Base-by-base conservation (phyloP, 169 alveolate genomes). In the Plasmodium vivax region DNA sequence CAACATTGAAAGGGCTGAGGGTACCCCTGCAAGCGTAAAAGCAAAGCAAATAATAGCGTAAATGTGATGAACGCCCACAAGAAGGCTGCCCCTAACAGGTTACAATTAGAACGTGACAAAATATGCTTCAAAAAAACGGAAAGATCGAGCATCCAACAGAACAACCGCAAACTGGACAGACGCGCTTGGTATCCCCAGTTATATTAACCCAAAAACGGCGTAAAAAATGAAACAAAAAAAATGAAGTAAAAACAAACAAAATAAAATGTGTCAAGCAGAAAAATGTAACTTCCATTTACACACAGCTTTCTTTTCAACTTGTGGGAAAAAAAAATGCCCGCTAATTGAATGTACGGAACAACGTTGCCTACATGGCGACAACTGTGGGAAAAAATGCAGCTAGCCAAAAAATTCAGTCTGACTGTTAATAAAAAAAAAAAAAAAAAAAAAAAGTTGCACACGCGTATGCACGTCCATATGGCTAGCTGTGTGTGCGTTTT, bases 391-490 rank as follows among this genome's bases (percentile, higher is more conserved):
- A 58, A 43, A 83, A 83, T 16, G 73, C 73, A 56, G 91, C 91
- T 58, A 83, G 81, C 30, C 47, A 58, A 32, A 16, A 83, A 83
- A 83, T 58, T 58, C 16, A 83, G 30, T 83, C 36, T 83, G 91
- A 54, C 58, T 32, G 81, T 83, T 83, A 16, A 83, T 83, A 83
- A 56, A 56, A 82, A 82, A 82, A 68, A 68, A 68, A 68, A 62
- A 62, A 62, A 62, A 62, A 62, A 62, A 62, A 62, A 62, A 23
- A 68, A 68, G 27, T 19, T 68, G 38, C 77, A 68, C 32, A 68
- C 38, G 14, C n/a, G 3, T 68, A 68, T 27, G 41, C 77, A 68
- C 77, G 38, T 27, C n/a, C 6, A 68, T 3, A 68, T 68, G 77
- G 77, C 77, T 68, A 68, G 77, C 77, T 27, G 38, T 68, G 77